These are phyloP conservation scores for Dothidotthia symphoricarpi DNA, from an alignment of 2,329 filamentous ascomycete genomes.

Conservation along the genomic window DNA sequence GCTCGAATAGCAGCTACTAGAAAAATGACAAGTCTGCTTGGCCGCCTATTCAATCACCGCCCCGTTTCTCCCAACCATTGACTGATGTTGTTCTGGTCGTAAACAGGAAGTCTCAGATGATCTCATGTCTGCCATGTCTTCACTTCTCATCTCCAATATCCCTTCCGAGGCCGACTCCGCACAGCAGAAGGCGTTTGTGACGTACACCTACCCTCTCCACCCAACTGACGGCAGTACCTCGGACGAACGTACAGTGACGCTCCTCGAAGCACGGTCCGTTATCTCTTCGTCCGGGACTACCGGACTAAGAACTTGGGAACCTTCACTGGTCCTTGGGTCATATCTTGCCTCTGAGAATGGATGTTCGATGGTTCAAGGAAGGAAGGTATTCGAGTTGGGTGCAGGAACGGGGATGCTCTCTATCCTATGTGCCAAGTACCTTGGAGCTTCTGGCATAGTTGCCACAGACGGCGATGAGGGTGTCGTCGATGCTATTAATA, in stretches of 20 bases:
- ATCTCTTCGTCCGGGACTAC: constrained; percentile 72
- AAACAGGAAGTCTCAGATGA: constrained; percentile 77
- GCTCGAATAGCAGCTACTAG: too few relatives aligned
- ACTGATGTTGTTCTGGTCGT: neutral
- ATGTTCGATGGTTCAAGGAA: constrained; percentile 50
- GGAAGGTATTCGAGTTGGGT: constrained; percentile 68
- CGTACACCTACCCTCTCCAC: constrained; percentile 54
- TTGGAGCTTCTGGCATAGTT: constrained; percentile 59
- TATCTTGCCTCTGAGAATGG: constrained; percentile 57
- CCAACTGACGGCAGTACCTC: constrained; percentile 14
- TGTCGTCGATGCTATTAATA: constrained; percentile 65
- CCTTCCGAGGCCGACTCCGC: constrained; percentile 64
- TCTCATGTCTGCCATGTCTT: constrained; percentile 67
- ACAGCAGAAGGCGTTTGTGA: constrained; percentile 73
- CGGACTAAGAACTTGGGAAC: constrained; percentile 78
- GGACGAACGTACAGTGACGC: constrained; percentile 51
- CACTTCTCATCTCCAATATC: constrained; percentile 62
- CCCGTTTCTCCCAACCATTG: neutral
- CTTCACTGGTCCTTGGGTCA: constrained; percentile 69
- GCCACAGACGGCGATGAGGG: constrained; percentile 74
- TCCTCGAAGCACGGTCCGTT: constrained; percentile 67
- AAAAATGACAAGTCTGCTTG: too few relatives aligned
- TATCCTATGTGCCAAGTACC: constrained; percentile 68
- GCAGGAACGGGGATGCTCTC: constrained; percentile 75
- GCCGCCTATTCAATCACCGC: neutral